Evolutionary conservation across 371 early-diverging fungal genomes (phyloP), one percentile per base, ranked within the genome.

Genomic region (Mortierella sp.): DNA sequence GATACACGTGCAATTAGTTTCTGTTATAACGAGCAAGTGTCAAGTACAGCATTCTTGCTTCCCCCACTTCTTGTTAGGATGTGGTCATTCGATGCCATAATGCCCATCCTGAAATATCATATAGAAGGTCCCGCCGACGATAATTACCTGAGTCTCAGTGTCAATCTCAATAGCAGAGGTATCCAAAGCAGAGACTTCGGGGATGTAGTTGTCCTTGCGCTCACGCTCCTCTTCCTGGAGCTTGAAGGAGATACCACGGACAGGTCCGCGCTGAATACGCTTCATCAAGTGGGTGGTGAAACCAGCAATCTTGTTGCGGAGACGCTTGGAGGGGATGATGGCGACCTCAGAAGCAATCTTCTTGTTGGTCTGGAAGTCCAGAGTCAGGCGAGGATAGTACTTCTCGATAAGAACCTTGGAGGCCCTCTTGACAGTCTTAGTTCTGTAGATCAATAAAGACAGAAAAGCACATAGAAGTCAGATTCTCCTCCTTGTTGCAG

Each of bases 291-390:
- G 98, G 73, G 99, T 99, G 84, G 99, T 97, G 94, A 98, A 99
- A 78, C 99, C 99, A 78, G 99, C 99, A 80, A 99, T 97, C 93
- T 99, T 97, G 94, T 99, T 99, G 85, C 99, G 94, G 80, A 99
- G 94, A 80, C 98, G 96, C 95, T 99, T 99, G 81, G 98, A 94
- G 73, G 97, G 88, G 78, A 99, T 97, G 82, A 97, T 92, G 74
- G 99, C 97, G 60, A 99, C 98, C 84, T 98, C 99, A 84, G 94
- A 93, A 82, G 92, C 90, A 82, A 99, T 96, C 85, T 92, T 92
- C 95, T 99, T 98, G 96, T 99, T 99, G 90, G 97, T 95, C 86
- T 99, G 99, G 95, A 99, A 99, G 84, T 99, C 99, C 70, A 96
- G 89, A 72, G 97, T 98, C 71, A 99, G 94, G 79, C 98, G 93